Evolutionary conservation across 306 rosid species (phyloP).

Genomic region (Ziziphus jujuba): DNA sequence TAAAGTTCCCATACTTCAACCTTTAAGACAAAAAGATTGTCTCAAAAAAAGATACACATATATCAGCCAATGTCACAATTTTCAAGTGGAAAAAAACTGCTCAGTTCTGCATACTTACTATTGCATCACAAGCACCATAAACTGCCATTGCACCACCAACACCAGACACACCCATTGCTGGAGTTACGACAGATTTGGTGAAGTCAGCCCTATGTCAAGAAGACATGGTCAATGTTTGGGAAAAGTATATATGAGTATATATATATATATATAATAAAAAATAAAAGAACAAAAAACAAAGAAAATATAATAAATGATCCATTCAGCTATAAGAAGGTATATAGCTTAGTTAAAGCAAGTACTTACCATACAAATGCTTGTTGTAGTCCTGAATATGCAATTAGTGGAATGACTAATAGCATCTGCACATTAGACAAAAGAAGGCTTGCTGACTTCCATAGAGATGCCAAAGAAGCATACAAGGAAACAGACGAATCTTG

Average conservation of each 20-base stretch:
- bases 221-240: slow-evolving; percentile 14
- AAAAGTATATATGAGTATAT: slow-evolving; percentile 16
- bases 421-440: slow-evolving; percentile 63
- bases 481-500: slow-evolving; percentile 38
- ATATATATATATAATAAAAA: no score
- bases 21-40: not conserved
- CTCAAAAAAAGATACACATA: not conserved
- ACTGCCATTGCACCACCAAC: slow-evolving; percentile 95
- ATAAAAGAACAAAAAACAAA: slow-evolving; percentile 20
- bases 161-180: slow-evolving; percentile 83
- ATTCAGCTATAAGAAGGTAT: slow-evolving; percentile 23
- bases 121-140: slow-evolving; percentile 93
- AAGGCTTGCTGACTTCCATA: slow-evolving; percentile 51
- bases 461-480: slow-evolving; percentile 47
- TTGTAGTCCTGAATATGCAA: slow-evolving; percentile 93
- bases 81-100: not conserved
- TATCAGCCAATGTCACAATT: slow-evolving; percentile 4
- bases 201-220: slow-evolving; percentile 69
- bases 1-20: not conserved
- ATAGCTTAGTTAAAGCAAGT: slow-evolving; percentile 27
- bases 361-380: slow-evolving; percentile 96
- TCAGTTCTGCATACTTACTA: slow-evolving; percentile 54
- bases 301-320: not conserved
- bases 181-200: slow-evolving; percentile 76
- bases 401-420: slow-evolving; percentile 83